Conservation (phyloP, 2,329 filamentous ascomycete species). For the Didymella sp. region DNA sequence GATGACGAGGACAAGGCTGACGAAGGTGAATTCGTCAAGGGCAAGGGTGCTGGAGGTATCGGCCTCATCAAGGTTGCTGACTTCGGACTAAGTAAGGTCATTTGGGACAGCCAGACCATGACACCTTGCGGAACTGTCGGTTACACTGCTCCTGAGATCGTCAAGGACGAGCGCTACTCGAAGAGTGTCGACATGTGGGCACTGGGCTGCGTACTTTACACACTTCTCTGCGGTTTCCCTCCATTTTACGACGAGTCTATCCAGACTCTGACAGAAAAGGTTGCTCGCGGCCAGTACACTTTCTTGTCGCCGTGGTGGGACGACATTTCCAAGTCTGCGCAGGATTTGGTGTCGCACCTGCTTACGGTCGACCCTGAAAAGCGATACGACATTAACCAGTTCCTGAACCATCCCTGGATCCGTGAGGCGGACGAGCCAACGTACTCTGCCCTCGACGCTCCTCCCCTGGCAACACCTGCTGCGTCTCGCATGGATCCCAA, state of each 20-base stretch:
- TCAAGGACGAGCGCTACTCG: slow-evolving; percentile 98
- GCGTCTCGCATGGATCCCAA: slow-evolving; percentile 64
- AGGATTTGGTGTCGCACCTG: slow-evolving; percentile 92
- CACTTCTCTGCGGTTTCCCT: slow-evolving; percentile 93
- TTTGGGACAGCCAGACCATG: slow-evolving; percentile 98
- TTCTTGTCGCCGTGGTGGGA: slow-evolving; percentile 99
- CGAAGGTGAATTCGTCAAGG: slow-evolving; percentile 88
- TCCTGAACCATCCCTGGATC: slow-evolving; percentile 95
- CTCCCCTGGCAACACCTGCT: slow-evolving; percentile 73
- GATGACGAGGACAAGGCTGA: slow-evolving; percentile 98
- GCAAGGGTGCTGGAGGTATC: slow-evolving; percentile 86
- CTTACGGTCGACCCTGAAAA: slow-evolving; percentile 94
- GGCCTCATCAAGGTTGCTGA: slow-evolving; percentile 97
- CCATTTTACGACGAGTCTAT: slow-evolving; percentile 99
- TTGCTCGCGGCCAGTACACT: slow-evolving; percentile 94
- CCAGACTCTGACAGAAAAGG: slow-evolving; percentile 95
- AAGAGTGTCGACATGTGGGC: slow-evolving; percentile 99
- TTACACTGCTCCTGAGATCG: slow-evolving; percentile 97
- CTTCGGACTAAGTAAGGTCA: slow-evolving; percentile 95
- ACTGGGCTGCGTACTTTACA: slow-evolving; percentile 94
- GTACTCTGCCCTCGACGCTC: slow-evolving; percentile 70
- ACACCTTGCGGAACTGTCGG: slow-evolving; percentile 98
- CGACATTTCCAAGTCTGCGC: slow-evolving; percentile 92
- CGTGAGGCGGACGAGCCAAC: slow-evolving; percentile 72
- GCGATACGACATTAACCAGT: slow-evolving; percentile 90